A percentile compares a stretch with the other conserved stretches of the same genome.
Evolutionary conservation across 129 eudicot genomes (phyloP).

Genomic region (Saposhnikovia divaricata): DNA sequence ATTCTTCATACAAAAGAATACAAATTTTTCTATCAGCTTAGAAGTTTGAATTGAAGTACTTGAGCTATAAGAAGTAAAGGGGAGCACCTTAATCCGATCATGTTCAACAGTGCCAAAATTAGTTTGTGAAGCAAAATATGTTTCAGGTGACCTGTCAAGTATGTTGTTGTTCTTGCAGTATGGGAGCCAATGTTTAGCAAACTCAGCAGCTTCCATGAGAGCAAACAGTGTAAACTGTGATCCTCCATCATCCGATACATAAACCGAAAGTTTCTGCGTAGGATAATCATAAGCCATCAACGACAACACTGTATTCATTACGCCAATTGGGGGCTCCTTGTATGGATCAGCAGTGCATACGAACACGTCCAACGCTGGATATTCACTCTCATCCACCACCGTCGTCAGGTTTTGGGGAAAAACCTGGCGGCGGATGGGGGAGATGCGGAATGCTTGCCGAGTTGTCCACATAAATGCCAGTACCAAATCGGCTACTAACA

Average conservation of each 20-base stretch:
- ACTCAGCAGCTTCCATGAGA: not conserved
- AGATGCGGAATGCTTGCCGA: not conserved
- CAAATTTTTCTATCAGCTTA: too few relatives aligned
- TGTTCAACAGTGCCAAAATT: not conserved
- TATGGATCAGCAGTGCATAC: not conserved
- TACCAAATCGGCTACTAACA: not conserved
- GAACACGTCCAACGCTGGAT: not conserved
- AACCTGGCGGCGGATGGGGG: not conserved
- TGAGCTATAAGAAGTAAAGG: too few relatives aligned
- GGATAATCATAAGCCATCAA: not conserved
- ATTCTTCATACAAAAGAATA: too few relatives aligned
- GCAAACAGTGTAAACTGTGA: not conserved
- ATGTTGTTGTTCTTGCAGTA: not conserved
- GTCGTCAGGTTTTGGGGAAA: not conserved
- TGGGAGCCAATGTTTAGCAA: not conserved
- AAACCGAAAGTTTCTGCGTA: not conserved
- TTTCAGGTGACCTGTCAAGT: not conserved
- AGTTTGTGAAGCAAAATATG: not conserved
- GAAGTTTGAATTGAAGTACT: too few relatives aligned
- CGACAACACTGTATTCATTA: not conserved
- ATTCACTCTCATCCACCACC: not conserved
- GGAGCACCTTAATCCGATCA: not conserved
- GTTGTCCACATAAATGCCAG: not conserved
- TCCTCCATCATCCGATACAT: slow-evolving; percentile 2
- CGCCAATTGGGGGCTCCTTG: not conserved